phyloP scores from a whole-genome alignment of 169 alveolate genomes.

The Babesia ovata region DNA sequence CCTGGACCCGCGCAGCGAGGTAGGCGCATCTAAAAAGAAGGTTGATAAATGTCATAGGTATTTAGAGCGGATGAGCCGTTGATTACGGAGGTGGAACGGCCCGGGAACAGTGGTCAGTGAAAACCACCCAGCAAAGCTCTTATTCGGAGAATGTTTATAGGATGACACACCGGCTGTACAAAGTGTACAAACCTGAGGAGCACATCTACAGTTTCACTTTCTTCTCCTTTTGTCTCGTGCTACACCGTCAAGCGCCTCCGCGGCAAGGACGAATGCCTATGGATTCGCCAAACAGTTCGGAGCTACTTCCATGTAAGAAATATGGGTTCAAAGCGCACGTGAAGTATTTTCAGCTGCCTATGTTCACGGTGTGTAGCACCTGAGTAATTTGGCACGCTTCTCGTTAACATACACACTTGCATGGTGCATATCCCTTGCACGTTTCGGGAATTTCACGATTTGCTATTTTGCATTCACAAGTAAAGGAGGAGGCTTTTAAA shows the following conservation, averaged over 20 bases:
- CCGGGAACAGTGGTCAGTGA: neutral
- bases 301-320: no score
- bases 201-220: neutral
- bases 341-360: no score
- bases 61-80: constrained; percentile 22
- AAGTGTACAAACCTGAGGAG: neutral
- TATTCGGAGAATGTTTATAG: neutral
- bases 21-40: neutral
- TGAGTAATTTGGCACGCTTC: no score
- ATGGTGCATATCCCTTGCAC: constrained; percentile 39
- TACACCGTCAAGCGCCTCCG: no score
- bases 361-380: no score
- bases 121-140: neutral
- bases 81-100: constrained; percentile 33
- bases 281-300: no score
- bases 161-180: neutral
- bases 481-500: no score
- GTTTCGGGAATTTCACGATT: neutral
- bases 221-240: no score
- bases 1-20: constrained; percentile 18
- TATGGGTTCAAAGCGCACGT: no score
- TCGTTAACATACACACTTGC: constrained; percentile 4
- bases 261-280: no score
- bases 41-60: neutral
- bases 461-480: neutral